Percentiles rank a stretch among this genome's conserved stretches.
phyloP scores from a whole-genome alignment of 306 rosid genomes.

The Rubus parviflorus region DNA sequence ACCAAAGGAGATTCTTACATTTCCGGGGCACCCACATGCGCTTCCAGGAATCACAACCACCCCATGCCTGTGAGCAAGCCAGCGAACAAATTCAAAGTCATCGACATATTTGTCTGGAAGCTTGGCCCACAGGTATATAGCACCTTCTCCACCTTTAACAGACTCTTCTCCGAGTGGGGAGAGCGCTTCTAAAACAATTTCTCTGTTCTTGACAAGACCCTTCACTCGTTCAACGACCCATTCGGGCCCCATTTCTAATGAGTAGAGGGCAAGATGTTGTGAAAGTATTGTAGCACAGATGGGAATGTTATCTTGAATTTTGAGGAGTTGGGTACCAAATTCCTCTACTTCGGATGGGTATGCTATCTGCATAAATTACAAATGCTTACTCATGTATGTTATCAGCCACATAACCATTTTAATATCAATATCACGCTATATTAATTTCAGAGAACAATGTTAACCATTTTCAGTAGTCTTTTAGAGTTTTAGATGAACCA shows the following conservation, averaged over 20 bases:
- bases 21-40: constrained; percentile 73
- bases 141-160: constrained; percentile 97
- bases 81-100: constrained; percentile 68
- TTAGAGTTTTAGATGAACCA: neutral
- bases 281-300: constrained; percentile 91
- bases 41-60: constrained; percentile 87
- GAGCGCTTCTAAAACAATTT: constrained; percentile 62
- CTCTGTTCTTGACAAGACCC: constrained; percentile 60
- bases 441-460: neutral
- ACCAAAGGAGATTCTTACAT: constrained; percentile 79
- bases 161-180: constrained; percentile 71
- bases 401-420: neutral
- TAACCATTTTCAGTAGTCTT: neutral
- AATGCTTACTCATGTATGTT: neutral
- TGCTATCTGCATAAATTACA: constrained; percentile 70
- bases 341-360: constrained; percentile 87
- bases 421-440: neutral
- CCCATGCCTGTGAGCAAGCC: constrained; percentile 84
- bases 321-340: constrained; percentile 71
- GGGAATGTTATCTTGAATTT: constrained; percentile 98
- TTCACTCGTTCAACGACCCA: constrained; percentile 76
- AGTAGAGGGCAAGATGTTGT: constrained; percentile 80
- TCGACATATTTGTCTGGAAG: constrained; percentile 56
- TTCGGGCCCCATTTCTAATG: constrained; percentile 71
- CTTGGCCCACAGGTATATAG: constrained; percentile 95